Evolutionary conservation across 176 grass and related monocot genomes (phyloP).

Genomic region (Tillandsia fasciculata): DNA sequence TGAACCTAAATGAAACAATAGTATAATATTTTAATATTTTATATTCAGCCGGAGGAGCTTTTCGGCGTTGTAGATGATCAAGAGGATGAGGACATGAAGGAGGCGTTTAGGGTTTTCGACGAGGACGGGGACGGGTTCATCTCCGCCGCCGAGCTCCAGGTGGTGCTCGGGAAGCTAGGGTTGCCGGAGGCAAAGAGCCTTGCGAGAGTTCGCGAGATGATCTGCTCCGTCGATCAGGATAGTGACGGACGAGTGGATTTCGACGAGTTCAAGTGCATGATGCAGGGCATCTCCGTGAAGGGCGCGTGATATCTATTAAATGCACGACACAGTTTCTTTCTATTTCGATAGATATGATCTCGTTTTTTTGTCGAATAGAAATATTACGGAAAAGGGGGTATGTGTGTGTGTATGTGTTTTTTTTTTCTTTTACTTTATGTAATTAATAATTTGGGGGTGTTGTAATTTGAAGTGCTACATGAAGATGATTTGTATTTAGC

Average conservation of each 20-base stretch:
- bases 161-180: slow-evolving; percentile 49
- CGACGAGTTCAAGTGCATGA: slow-evolving; percentile 62
- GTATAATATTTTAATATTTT: too few species aligned
- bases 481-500: too few species aligned
- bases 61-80: neutral
- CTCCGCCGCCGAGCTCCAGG: slow-evolving; percentile 53
- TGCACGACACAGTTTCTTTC: neutral
- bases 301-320: slow-evolving; percentile 17
- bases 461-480: too few species aligned
- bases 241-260: slow-evolving; percentile 48
- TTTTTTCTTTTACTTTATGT: too few species aligned
- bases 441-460: too few species aligned
- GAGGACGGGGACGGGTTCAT: slow-evolving; percentile 69
- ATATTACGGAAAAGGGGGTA: too few species aligned
- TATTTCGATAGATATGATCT: too few species aligned
- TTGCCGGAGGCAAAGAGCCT: slow-evolving; percentile 53
- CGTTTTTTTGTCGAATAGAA: too few species aligned
- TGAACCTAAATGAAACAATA: too few species aligned
- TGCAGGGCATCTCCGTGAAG: slow-evolving; percentile 45
- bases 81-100: slow-evolving; percentile 39
- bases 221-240: slow-evolving; percentile 60
- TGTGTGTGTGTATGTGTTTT: too few species aligned
- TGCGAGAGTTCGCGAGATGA: slow-evolving; percentile 49
- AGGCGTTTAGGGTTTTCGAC: slow-evolving; percentile 78
- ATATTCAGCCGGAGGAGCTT: too few species aligned